Conservation (phyloP, 1,139 yeast species). For the Hemisphaericaspora xylanilytica region DNA sequence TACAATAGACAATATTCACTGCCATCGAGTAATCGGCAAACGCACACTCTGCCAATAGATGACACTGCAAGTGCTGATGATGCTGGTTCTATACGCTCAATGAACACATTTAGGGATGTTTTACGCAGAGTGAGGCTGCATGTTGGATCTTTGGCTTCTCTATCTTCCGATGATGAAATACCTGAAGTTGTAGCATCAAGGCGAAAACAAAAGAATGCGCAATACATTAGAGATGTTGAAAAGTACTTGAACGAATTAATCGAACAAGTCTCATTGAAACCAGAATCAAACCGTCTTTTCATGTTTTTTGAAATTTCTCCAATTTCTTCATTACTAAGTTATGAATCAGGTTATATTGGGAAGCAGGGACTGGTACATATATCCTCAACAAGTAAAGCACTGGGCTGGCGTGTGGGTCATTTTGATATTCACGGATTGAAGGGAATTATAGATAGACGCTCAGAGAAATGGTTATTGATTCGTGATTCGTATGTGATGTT, state of each 20-base stretch:
- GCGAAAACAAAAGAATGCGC: conserved; percentile 31
- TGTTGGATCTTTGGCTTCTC: conserved; percentile 23
- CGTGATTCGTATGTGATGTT: conserved; percentile 82
- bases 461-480: conserved; percentile 87
- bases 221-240: conserved; percentile 47
- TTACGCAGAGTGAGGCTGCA: conserved; percentile 32
- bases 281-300: conserved; percentile 79
- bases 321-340: conserved; percentile 75
- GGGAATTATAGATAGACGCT: conserved; percentile 85
- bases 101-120: conserved; percentile 7
- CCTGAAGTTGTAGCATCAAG: conserved; percentile 28
- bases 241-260: conserved; percentile 64
- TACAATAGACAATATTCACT: background rate
- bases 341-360: conserved; percentile 79
- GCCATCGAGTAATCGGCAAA: background rate
- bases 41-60: background rate
- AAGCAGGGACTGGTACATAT: conserved; percentile 85
- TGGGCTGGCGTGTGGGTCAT: conserved; percentile 96
- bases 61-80: conserved; percentile 6
- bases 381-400: conserved; percentile 78
- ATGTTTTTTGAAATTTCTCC: conserved; percentile 90
- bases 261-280: conserved; percentile 59
- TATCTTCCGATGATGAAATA: conserved; percentile 26
- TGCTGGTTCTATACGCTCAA: conserved; percentile 5
- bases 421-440: conserved; percentile 74